These are phyloP conservation scores for Proteromonas lacertae DNA, from an alignment of 352 stramenopile genomes.

Conservation along the genomic window DNA sequence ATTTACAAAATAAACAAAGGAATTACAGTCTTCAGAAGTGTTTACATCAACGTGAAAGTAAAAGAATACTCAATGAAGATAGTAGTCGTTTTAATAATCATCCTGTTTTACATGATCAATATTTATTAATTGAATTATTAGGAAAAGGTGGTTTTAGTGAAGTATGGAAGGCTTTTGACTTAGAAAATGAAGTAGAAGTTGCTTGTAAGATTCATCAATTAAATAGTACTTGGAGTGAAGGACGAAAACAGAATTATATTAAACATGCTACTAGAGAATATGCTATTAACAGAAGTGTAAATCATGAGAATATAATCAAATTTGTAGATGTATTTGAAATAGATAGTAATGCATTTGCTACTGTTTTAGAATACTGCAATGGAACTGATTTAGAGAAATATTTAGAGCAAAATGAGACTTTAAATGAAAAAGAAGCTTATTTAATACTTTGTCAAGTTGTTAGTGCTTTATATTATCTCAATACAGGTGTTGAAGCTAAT, in stretches of 20 bases:
- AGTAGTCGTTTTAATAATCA: too few relatives aligned
- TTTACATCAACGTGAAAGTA: too few relatives aligned
- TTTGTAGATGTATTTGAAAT: slow-evolving; percentile 80
- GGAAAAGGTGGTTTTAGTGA: slow-evolving; percentile 62
- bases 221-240: slow-evolving; percentile 36
- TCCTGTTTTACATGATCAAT: too few relatives aligned
- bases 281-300: slow-evolving; percentile 41
- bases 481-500: slow-evolving; percentile 15
- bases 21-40: too few relatives aligned
- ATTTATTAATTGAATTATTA: slow-evolving; percentile 34
- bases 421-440: slow-evolving; percentile 38
- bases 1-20: too few relatives aligned
- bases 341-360: slow-evolving; percentile 48
- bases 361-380: slow-evolving; percentile 49
- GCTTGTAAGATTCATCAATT: slow-evolving; percentile 58
- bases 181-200: slow-evolving; percentile 25
- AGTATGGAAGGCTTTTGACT: slow-evolving; percentile 47
- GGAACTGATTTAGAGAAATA: slow-evolving; percentile 5
- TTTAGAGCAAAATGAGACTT: slow-evolving; percentile 24
- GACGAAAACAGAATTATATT: slow-evolving; percentile 50
- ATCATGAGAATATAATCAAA: slow-evolving; percentile 39
- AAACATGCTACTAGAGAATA: slow-evolving; percentile 64
- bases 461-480: slow-evolving; percentile 39
- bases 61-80: too few relatives aligned
- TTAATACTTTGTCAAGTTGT: slow-evolving; percentile 46